Conservation (phyloP, 2,329 filamentous ascomycete genomes). For the Xylariomycetidae sp. region DNA sequence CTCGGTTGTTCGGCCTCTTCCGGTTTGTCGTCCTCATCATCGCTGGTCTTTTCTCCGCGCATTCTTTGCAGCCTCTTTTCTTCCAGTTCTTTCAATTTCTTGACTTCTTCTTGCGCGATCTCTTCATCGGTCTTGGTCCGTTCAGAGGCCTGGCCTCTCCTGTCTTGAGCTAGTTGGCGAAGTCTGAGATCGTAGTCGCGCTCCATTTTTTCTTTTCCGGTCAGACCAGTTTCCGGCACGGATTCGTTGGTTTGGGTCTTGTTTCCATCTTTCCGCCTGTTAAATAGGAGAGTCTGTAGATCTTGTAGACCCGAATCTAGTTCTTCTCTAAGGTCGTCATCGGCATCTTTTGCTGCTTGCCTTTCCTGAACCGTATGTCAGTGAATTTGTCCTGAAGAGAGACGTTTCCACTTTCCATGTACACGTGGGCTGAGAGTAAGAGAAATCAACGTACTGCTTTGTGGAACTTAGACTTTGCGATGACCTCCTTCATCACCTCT, state of each 20-base stretch:
- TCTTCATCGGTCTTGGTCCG: conserved; percentile 91
- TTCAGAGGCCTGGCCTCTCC: conserved; percentile 76
- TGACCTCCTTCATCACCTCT: conserved; percentile 96
- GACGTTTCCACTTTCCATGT: too few species aligned
- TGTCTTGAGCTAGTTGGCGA: conserved; percentile 76
- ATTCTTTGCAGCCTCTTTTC: conserved; percentile 78
- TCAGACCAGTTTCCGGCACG: conserved; percentile 34
- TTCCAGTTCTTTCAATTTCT: conserved; percentile 73
- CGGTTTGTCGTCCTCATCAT: conserved; percentile 31
- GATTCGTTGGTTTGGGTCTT: conserved; percentile 20
- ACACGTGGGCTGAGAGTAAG: too few species aligned
- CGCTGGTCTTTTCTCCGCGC: conserved; percentile 61
- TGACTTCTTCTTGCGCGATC: conserved; percentile 68
- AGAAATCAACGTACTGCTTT: too few species aligned
- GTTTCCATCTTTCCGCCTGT: conserved; percentile 35
- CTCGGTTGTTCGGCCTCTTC: conserved; percentile 24
- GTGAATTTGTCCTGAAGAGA: too few species aligned
- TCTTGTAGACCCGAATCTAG: conserved; percentile 78
- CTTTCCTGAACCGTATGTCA: too few species aligned
- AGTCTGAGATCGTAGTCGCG: conserved; percentile 84
- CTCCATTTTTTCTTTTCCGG: conserved; percentile 65
- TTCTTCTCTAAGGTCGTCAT: conserved; percentile 66
- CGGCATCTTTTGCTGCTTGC: conserved; percentile 86
- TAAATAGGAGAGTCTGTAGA: conserved; percentile 65
- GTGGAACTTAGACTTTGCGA: conserved; percentile 92